These are phyloP conservation scores for Gentiana macrophylla DNA, from an alignment of 257 asterid species.

Conservation along the genomic window DNA sequence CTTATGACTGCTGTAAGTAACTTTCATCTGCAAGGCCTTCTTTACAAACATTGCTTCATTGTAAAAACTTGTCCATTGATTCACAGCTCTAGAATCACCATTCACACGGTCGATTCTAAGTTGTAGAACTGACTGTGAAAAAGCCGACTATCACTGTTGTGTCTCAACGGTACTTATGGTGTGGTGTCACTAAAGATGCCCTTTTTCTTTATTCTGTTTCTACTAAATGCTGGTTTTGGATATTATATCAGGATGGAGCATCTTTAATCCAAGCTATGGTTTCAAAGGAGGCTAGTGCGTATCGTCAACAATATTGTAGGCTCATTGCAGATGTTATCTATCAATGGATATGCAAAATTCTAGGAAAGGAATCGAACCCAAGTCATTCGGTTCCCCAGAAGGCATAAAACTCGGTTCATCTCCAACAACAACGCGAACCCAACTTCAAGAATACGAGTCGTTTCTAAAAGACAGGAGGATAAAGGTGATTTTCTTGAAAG, in stretches of 20 bases:
- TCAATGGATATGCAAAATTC: slow-evolving; percentile 45
- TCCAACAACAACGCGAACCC: slow-evolving; percentile 5
- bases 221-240: slow-evolving; percentile 9
- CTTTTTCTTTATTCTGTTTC: too few relatives aligned
- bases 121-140: too few relatives aligned
- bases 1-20: slow-evolving; percentile 73
- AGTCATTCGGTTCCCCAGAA: slow-evolving; percentile 23
- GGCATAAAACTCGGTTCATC: slow-evolving; percentile 21
- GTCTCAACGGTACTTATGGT: too few relatives aligned
- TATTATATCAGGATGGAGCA: slow-evolving; percentile 58
- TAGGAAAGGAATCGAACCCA: slow-evolving; percentile 18
- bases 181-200: too few relatives aligned
- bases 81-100: too few relatives aligned
- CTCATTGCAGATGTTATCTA: slow-evolving; percentile 46
- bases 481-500: slow-evolving; percentile 54
- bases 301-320: slow-evolving; percentile 55
- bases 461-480: slow-evolving; percentile 71
- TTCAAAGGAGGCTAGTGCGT: slow-evolving; percentile 53
- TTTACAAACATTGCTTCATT: too few relatives aligned
- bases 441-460: slow-evolving; percentile 25
- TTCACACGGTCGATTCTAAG: too few relatives aligned
- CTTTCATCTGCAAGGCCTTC: too few relatives aligned
- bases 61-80: neutral
- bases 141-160: too few relatives aligned
- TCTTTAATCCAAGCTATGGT: slow-evolving; percentile 53